Conservation (phyloP, 2,329 filamentous ascomycete species). For the Xylariaceae sp. region DNA sequence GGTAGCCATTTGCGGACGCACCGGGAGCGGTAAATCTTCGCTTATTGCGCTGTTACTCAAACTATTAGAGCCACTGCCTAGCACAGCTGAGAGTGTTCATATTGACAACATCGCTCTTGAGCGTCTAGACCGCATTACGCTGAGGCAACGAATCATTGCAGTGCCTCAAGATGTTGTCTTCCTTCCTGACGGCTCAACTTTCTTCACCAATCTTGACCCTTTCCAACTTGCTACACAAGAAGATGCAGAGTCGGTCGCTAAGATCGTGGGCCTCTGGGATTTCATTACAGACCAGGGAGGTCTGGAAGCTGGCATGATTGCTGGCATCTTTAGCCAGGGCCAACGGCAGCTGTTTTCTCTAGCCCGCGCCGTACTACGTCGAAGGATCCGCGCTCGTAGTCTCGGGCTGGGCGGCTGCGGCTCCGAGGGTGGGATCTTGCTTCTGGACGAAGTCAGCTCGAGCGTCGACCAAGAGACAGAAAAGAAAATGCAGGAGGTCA, state of each 20-base stretch:
- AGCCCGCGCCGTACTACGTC: conserved; percentile 36
- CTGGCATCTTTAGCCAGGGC: conserved; percentile 55
- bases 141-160: conserved; percentile 48
- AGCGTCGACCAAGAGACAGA: conserved; percentile 41
- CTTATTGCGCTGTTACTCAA: conserved; percentile 48
- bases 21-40: conserved; percentile 48
- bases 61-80: conserved; percentile 43
- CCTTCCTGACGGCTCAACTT: conserved; percentile 45
- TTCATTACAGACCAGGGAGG: conserved; percentile 36
- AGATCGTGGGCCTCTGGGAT: conserved; percentile 31
- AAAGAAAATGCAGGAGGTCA: conserved; percentile 34
- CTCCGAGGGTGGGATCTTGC: conserved; percentile 35
- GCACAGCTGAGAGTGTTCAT: conserved; percentile 32
- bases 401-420: conserved; percentile 30
- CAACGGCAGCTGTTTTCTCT: conserved; percentile 47
- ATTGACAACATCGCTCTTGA: conserved; percentile 45
- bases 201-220: conserved; percentile 43
- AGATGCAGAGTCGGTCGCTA: conserved; percentile 34
- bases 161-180: conserved; percentile 53
- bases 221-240: conserved; percentile 26
- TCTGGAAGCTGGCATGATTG: conserved; percentile 43
- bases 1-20: conserved; percentile 27
- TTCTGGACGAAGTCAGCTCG: conserved; percentile 43
- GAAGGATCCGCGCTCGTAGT: conserved; percentile 32
- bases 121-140: conserved; percentile 40